Percentiles rank a stretch among this genome's conserved stretches.
Conservation (phyloP, 1,284 basidiomycete genomes). For the Taiwanofungus camphoratus region DNA sequence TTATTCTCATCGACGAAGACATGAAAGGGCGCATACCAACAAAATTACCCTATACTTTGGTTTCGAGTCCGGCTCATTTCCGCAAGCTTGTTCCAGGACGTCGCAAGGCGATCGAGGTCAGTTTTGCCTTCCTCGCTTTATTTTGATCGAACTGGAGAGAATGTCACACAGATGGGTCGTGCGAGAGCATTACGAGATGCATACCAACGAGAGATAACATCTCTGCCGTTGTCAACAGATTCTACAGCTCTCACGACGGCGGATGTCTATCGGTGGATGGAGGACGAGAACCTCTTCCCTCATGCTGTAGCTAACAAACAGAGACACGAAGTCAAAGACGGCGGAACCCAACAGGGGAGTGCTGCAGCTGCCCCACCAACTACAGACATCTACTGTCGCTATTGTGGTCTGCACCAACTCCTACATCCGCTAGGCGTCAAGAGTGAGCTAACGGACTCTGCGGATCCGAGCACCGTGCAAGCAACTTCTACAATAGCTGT, state of each 20-base stretch:
- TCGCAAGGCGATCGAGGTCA: constrained; percentile 66
- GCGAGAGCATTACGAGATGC: constrained; percentile 46
- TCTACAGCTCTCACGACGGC: constrained; percentile 38
- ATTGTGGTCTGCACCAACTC: constrained; percentile 24
- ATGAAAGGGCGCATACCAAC: constrained; percentile 31
- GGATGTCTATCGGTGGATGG: constrained; percentile 57
- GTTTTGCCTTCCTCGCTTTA: constrained; percentile 15
- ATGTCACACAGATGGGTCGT: constrained; percentile 48
- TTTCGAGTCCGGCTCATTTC: constrained; percentile 39
- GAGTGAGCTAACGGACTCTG: constrained; percentile 6
- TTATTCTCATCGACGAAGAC: constrained; percentile 27
- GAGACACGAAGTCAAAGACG: constrained; percentile 1
- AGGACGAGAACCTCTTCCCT: constrained; percentile 44
- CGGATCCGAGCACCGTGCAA: background rate
- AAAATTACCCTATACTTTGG: constrained; percentile 50
- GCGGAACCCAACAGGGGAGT: background rate
- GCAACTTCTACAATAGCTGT: background rate
- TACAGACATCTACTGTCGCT: constrained; percentile 22
- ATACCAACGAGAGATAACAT: constrained; percentile 34
- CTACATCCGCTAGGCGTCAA: constrained; percentile 19
- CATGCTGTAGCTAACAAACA: constrained; percentile 22
- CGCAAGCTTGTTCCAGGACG: constrained; percentile 46
- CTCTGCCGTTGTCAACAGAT: constrained; percentile 16
- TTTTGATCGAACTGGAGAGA: background rate
- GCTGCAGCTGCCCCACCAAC: constrained; percentile 3